Evolutionary conservation across 2,329 filamentous ascomycete genomes (phyloP).

Genomic region (Diaporthe sp.): DNA sequence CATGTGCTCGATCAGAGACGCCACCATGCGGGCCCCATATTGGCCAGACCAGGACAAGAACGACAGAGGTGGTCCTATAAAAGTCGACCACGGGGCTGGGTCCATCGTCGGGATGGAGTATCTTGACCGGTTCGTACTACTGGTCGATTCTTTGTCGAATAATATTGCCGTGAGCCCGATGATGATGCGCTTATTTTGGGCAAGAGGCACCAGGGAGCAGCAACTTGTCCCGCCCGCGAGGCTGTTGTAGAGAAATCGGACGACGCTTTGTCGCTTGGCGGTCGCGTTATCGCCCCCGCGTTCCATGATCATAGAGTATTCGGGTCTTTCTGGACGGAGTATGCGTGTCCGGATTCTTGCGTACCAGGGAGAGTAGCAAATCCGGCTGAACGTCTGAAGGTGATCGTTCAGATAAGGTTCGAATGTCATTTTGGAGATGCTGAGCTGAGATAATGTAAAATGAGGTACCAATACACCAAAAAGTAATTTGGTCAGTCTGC

Average conservation of each 20-base stretch:
- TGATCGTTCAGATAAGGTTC: background rate
- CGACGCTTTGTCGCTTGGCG: background rate
- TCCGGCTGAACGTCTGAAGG: background rate
- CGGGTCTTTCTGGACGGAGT: slow-evolving; percentile 5
- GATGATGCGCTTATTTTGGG: slow-evolving; percentile 1
- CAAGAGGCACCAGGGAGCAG: background rate
- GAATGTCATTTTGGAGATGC: background rate
- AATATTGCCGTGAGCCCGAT: background rate
- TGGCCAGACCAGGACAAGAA: background rate
- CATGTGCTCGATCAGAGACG: slow-evolving; percentile 25
- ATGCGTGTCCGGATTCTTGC: background rate
- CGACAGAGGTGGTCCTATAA: background rate
- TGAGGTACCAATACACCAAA: background rate
- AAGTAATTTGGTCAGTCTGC: rapidly evolving
- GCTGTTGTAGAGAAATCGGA: background rate
- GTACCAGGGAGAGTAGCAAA: background rate
- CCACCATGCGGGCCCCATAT: background rate
- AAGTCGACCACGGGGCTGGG: background rate
- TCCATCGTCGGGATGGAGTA: no score
- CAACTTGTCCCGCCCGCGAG: background rate
- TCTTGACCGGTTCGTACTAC: background rate
- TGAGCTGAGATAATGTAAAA: background rate
- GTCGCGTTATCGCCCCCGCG: background rate
- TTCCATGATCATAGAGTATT: background rate
- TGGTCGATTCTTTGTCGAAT: slow-evolving; percentile 1